These are phyloP conservation scores for Tuber calosporum DNA, from an alignment of 495 filamentous ascomycete genomes.

Conservation along the genomic window DNA sequence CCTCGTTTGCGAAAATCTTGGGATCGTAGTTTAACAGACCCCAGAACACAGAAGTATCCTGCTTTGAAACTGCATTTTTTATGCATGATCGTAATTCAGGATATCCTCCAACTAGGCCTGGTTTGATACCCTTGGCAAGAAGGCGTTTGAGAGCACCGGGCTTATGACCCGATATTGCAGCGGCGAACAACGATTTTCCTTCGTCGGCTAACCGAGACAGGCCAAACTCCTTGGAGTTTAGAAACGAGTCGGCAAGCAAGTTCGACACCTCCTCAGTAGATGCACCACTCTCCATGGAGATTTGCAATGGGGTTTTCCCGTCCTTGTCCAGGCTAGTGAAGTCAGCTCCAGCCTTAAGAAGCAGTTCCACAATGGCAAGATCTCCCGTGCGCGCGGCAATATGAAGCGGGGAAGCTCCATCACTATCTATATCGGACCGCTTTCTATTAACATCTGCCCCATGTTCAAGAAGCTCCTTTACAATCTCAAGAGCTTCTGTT, in stretches of 20 bases:
- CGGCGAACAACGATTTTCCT: background rate
- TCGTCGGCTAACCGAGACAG: background rate
- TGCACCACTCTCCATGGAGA: background rate
- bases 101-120: background rate
- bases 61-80: background rate
- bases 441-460: background rate
- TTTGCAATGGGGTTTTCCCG: background rate
- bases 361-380: background rate
- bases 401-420: slow-evolving; percentile 1
- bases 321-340: background rate
- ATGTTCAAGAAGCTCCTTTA: background rate
- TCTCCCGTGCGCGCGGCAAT: slow-evolving; percentile 2
- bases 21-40: background rate
- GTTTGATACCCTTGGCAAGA: background rate
- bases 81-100: background rate
- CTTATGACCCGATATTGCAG: background rate
- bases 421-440: background rate
- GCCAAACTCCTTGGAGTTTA: background rate
- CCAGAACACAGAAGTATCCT: background rate
- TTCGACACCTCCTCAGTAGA: background rate
- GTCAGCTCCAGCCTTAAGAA: background rate
- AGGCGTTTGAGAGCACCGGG: background rate
- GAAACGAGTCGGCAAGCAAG: background rate
- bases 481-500: slow-evolving; percentile 2
- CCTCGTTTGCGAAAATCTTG: background rate